Conservation (phyloP, 2,329 filamentous ascomycete species). For the Aspergillus ibericus region DNA sequence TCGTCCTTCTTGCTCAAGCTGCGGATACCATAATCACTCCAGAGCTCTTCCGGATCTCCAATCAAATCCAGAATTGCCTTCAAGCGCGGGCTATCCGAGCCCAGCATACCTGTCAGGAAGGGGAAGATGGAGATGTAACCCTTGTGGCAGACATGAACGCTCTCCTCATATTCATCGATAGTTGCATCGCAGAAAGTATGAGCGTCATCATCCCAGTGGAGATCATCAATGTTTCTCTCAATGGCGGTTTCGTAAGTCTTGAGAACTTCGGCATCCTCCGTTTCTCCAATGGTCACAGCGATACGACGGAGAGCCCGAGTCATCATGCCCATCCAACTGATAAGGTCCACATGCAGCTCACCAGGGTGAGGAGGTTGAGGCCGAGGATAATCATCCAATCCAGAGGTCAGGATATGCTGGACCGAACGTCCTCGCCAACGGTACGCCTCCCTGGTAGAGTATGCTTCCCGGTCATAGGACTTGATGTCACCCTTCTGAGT, state of each 20-base stretch:
- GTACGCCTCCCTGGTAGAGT: conserved; percentile 87
- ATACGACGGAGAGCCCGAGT: conserved; percentile 80
- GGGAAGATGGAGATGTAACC: conserved; percentile 94
- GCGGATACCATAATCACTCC: conserved; percentile 83
- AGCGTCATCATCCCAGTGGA: conserved; percentile 84
- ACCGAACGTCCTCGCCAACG: conserved; percentile 90
- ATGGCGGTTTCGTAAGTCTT: conserved; percentile 73
- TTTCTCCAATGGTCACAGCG: conserved; percentile 70
- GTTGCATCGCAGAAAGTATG: conserved; percentile 92
- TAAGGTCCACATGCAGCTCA: conserved; percentile 90
- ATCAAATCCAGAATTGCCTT: conserved; percentile 75
- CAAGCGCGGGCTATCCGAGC: conserved; percentile 70
- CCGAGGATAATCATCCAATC: conserved; percentile 93
- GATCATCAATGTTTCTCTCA: conserved; percentile 79
- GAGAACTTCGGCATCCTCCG: conserved; percentile 74
- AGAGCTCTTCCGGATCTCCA: conserved; percentile 79
- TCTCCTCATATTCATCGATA: conserved; percentile 92
- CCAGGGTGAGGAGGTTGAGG: conserved; percentile 91
- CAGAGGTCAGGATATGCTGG: conserved; percentile 85
- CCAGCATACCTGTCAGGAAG: conserved; percentile 79
- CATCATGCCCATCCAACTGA: conserved; percentile 98
- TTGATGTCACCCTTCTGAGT: conserved; percentile 90
- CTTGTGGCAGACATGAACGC: conserved; percentile 87
- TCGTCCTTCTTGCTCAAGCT: conserved; percentile 82
- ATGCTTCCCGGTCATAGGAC: conserved; percentile 85